Evolutionary conservation across 202 grass and related monocot species (phyloP).

Genomic region (Carex sylvatica): DNA sequence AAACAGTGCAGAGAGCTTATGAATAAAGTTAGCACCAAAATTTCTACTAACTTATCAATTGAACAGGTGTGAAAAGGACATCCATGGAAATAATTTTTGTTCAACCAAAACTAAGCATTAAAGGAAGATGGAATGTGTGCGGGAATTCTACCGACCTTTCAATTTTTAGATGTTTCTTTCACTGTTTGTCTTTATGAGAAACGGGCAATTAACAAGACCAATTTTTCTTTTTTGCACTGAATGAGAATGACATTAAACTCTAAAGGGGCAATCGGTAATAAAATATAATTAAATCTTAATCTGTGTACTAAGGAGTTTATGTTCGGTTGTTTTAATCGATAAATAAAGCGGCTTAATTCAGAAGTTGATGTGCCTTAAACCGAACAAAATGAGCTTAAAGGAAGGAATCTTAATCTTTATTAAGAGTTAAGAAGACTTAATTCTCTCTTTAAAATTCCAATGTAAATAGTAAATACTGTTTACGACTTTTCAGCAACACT

Average conservation of each 20-base stretch:
- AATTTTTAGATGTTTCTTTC: slow-evolving; percentile 9
- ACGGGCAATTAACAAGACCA: not conserved
- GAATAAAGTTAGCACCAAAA: not conserved
- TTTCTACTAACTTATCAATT: not conserved
- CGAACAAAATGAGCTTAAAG: too few species aligned
- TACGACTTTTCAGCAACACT: not conserved
- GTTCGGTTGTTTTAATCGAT: too few species aligned
- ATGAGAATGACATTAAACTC: not conserved
- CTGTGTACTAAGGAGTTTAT: too few species aligned
- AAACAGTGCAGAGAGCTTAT: not conserved
- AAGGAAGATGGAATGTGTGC: slow-evolving; percentile 17
- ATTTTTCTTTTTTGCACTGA: not conserved
- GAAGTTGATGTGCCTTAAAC: too few species aligned
- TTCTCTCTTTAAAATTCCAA: not conserved
- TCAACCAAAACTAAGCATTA: not conserved
- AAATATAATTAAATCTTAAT: too few species aligned
- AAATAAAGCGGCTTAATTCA: too few species aligned
- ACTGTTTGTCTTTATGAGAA: slow-evolving; percentile 19
- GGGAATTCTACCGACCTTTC: slow-evolving; percentile 3
- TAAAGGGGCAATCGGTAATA: too few species aligned
- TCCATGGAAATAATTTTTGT: not conserved
- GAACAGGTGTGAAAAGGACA: slow-evolving; percentile 18
- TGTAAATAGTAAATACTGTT: not conserved
- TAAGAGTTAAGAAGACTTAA: too few species aligned
- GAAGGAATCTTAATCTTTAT: too few species aligned